Conservation (phyloP, 2,329 filamentous ascomycete genomes). For the Ophiosphaerella narmari region DNA sequence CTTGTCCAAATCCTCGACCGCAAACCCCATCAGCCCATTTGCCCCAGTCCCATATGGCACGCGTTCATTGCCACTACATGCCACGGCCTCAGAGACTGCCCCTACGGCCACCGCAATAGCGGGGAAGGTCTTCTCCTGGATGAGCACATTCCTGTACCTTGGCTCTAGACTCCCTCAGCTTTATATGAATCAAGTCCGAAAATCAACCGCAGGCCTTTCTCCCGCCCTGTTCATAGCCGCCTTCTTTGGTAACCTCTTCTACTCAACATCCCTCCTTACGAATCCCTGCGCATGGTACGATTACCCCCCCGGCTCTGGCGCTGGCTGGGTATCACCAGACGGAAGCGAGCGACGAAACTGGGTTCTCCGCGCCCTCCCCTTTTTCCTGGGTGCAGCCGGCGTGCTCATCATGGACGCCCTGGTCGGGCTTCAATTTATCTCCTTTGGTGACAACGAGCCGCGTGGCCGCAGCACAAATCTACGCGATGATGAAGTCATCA, state of each 20-base stretch:
- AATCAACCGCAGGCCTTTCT: conserved; percentile 66
- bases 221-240: conserved; percentile 68
- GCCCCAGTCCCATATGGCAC: conserved; percentile 20
- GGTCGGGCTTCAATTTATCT: conserved; percentile 66
- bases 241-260: conserved; percentile 71
- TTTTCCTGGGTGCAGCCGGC: conserved; percentile 69
- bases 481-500: conserved; percentile 52
- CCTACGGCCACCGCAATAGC: conserved; percentile 28
- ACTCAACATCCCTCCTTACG: conserved; percentile 64
- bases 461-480: conserved; percentile 20
- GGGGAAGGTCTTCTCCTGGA: conserved; percentile 53
- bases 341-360: conserved; percentile 62
- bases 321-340: conserved; percentile 62
- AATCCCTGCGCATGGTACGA: conserved; percentile 68
- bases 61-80: conserved; percentile 15
- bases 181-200: conserved; percentile 66
- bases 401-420: conserved; percentile 66
- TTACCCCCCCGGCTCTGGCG: conserved; percentile 58
- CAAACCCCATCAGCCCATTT: conserved; percentile 34
- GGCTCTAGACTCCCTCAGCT: conserved; percentile 59
- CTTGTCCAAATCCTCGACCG: conserved; percentile 43
- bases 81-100: conserved; percentile 12
- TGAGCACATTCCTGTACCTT: conserved; percentile 49
- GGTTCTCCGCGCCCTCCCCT: conserved; percentile 63
- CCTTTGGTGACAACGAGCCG: conserved; percentile 56